phyloP scores from a whole-genome alignment of 2,329 filamentous ascomycete genomes.

The Simplicillium aogashimaense region DNA sequence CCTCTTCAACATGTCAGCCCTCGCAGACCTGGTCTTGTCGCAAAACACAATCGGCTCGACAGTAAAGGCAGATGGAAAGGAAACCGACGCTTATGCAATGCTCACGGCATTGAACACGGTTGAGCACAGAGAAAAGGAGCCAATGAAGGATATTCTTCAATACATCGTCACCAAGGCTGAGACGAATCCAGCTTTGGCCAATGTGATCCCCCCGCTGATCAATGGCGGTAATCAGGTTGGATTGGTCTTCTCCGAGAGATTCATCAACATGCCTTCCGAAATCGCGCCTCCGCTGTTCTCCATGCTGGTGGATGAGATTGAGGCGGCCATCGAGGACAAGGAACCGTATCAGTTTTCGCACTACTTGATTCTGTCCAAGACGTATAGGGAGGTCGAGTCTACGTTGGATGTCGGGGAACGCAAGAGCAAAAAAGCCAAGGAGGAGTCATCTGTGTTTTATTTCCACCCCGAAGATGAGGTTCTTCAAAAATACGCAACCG shows the following conservation, averaged over 20 bases:
- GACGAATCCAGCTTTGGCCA: conserved; percentile 43
- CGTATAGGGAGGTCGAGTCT: conserved; percentile 82
- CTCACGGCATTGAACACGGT: conserved; percentile 77
- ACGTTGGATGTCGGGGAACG: conserved; percentile 56
- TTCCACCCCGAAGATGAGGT: conserved; percentile 97
- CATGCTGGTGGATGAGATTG: conserved; percentile 87
- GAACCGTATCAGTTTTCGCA: conserved; percentile 91
- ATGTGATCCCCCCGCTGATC: conserved; percentile 45
- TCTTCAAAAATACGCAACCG: conserved; percentile 65
- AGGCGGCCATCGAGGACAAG: conserved; percentile 77
- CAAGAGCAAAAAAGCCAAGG: conserved; percentile 56
- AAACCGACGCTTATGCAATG: conserved; percentile 86
- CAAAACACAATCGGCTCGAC: conserved; percentile 87
- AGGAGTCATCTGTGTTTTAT: conserved; percentile 60
- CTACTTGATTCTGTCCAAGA: conserved; percentile 85
- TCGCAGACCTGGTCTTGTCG: conserved; percentile 77
- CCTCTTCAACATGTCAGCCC: conserved; percentile 76
- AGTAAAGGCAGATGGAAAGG: conserved; percentile 93
- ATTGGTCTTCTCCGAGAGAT: conserved; percentile 78
- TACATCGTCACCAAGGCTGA: conserved; percentile 57
- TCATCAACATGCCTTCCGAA: conserved; percentile 96
- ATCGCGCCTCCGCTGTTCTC: conserved; percentile 88
- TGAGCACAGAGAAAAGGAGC: conserved; percentile 66
- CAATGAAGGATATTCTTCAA: conserved; percentile 57
- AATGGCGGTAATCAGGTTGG: conserved; percentile 54